Conservation (phyloP, 169 alveolate species). For the Plasmodium billcollinsi region DNA sequence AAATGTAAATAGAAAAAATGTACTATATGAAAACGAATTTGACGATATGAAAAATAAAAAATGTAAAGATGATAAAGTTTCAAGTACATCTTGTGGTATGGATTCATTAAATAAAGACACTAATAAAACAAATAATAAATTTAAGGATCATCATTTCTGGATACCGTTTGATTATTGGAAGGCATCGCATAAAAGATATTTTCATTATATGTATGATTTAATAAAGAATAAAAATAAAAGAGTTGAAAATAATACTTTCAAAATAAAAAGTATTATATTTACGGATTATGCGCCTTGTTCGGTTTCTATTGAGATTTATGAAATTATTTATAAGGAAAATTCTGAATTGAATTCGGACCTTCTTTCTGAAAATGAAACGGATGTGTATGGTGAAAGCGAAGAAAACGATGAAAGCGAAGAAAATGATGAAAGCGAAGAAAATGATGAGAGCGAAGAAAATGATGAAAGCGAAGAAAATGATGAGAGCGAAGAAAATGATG, state of each 20-base stretch:
- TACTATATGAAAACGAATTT: conserved; percentile 35
- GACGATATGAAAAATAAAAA: conserved; percentile 22
- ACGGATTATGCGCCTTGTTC: conserved; percentile 63
- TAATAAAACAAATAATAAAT: conserved; percentile 37
- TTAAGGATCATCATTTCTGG: conserved; percentile 77
- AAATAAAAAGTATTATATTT: conserved; percentile 66
- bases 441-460: neutral
- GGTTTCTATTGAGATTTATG: conserved; percentile 71
- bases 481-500: neutral
- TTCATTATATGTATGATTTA: conserved; percentile 66
- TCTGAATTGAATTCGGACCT: conserved; percentile 22
- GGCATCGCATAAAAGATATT: conserved; percentile 75
- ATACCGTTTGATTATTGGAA: conserved; percentile 77
- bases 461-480: neutral
- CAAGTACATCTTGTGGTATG: conserved; percentile 73
- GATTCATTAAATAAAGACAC: conserved; percentile 44
- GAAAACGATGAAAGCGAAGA: neutral
- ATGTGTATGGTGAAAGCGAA: neutral
- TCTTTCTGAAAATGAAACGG: conserved; percentile 17
- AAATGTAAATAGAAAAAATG: conserved; percentile 42
- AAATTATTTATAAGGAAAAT: conserved; percentile 62
- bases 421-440: neutral
- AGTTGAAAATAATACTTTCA: conserved; percentile 54
- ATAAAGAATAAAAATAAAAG: conserved; percentile 71
- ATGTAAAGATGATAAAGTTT: conserved; percentile 10